These are phyloP conservation scores for Voacanga thouarsii DNA, from an alignment of 257 asterid species.

Conservation along the genomic window DNA sequence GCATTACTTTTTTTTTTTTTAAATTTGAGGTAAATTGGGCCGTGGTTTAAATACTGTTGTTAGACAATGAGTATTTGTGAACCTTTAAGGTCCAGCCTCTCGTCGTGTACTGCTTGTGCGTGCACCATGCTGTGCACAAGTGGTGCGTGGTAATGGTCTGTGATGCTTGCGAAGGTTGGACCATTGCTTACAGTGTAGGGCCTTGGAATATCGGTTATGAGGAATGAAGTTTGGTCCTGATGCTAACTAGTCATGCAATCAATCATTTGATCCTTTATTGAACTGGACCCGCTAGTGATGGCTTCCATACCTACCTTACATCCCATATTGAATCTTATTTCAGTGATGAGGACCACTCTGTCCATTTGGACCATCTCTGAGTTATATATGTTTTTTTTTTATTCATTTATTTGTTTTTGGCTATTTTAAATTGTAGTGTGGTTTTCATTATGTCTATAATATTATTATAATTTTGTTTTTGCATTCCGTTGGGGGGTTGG, in stretches of 20 bases:
- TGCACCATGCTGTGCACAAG: background rate
- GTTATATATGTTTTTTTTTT: background rate
- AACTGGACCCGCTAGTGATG: constrained; percentile 40
- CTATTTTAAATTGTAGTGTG: background rate
- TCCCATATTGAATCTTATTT: constrained; percentile 43
- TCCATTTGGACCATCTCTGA: constrained; percentile 42
- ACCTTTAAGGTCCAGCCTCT: background rate
- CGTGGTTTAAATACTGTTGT: background rate
- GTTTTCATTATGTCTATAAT: background rate
- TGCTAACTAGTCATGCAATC: constrained; percentile 47
- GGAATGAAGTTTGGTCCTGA: constrained; percentile 53
- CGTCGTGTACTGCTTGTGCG: constrained; percentile 8
- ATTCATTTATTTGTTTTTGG: background rate
- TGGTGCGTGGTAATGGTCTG: background rate
- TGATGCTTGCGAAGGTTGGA: constrained; percentile 13
- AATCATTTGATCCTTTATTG: constrained; percentile 62
- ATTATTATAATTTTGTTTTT: background rate
- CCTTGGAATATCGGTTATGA: constrained; percentile 27
- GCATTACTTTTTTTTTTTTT: constrained; percentile 5
- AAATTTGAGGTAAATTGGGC: constrained; percentile 13
- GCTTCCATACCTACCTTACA: constrained; percentile 50
- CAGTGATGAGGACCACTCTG: constrained; percentile 50
- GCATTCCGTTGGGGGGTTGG: background rate
- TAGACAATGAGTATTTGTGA: background rate
- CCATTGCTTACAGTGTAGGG: constrained; percentile 4